Percentiles rank a stretch among this genome's conserved stretches.
phyloP scores from a whole-genome alignment of 2,329 filamentous ascomycete species.

The Sporothrix brasiliensis region DNA sequence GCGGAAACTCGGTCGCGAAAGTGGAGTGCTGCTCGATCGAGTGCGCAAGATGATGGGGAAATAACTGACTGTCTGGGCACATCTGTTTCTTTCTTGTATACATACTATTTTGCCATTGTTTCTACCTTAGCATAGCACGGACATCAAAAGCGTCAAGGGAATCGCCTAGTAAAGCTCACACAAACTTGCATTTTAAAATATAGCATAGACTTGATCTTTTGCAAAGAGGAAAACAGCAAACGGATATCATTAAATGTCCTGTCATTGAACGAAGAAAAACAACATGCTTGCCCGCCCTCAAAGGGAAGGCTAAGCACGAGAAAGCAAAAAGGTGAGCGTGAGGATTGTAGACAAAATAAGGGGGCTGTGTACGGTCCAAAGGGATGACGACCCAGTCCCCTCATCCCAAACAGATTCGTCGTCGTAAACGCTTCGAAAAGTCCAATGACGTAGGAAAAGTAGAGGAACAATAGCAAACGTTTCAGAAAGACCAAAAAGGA shows the following conservation, averaged over 20 bases:
- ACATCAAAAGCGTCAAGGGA: not conserved
- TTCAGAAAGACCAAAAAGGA: not conserved
- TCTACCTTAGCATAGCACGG: slow-evolving; percentile 18
- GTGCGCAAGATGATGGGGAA: slow-evolving; percentile 70
- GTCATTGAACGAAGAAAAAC: slow-evolving; percentile 34
- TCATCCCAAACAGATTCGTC: not conserved
- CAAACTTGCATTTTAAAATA: not conserved
- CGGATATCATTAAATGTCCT: slow-evolving; percentile 44
- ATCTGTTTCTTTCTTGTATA: not conserved
- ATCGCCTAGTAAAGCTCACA: not conserved
- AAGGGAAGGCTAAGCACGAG: not conserved
- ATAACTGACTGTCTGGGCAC: not conserved
- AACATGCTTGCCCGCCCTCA: not conserved
- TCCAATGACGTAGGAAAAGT: slow-evolving; percentile 7
- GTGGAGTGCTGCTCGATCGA: slow-evolving; percentile 73
- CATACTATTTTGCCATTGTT: not conserved
- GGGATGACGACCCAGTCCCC: not conserved
- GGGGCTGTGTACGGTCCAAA: not conserved
- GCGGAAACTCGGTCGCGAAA: slow-evolving; percentile 80
- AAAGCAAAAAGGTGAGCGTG: not conserved
- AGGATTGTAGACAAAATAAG: not conserved
- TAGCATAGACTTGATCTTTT: not conserved
- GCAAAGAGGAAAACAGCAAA: slow-evolving; percentile 34
- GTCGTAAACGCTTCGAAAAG: slow-evolving; percentile 23
- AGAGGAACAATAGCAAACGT: not conserved